Conservation (phyloP, 257 asterid genomes). For the Solanum dulcamara region DNA sequence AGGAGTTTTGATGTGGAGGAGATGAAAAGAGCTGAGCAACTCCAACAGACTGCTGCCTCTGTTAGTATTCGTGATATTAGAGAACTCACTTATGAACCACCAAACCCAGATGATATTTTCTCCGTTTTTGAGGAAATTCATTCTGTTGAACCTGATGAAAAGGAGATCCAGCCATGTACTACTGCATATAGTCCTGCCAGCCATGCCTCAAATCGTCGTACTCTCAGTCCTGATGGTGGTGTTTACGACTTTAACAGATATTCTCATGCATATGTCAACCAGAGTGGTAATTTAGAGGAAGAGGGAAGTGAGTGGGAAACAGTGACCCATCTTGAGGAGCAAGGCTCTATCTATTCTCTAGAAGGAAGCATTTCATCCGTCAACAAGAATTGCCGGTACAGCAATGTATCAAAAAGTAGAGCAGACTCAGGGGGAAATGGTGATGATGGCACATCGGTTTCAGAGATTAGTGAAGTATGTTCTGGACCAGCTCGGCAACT, state of each 20-base stretch:
- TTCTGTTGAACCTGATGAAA: slow-evolving; percentile 25
- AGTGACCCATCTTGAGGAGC: slow-evolving; percentile 55
- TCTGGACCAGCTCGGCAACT: slow-evolving; percentile 17
- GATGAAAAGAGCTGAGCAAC: slow-evolving; percentile 38
- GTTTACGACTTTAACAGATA: slow-evolving; percentile 10
- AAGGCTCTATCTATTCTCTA: slow-evolving; percentile 45
- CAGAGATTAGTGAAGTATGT: slow-evolving; percentile 35
- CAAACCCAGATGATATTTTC: slow-evolving; percentile 42
- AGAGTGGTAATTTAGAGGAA: slow-evolving; percentile 37
- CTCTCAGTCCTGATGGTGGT: slow-evolving; percentile 24
- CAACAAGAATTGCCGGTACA: slow-evolving; percentile 12
- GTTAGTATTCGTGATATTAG: slow-evolving; percentile 38
- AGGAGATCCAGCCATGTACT: slow-evolving; percentile 28
- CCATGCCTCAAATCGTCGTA: slow-evolving; percentile 25
- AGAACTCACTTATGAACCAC: slow-evolving; percentile 50
- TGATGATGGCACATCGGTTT: slow-evolving; percentile 28
- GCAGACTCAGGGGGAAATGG: slow-evolving; percentile 25
- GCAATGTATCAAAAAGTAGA: slow-evolving; percentile 23
- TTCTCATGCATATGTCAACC: slow-evolving; percentile 14
- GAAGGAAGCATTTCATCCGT: slow-evolving; percentile 46
- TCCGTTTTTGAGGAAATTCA: slow-evolving; percentile 34
- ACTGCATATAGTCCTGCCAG: slow-evolving; percentile 24
- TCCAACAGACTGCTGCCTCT: slow-evolving; percentile 33
- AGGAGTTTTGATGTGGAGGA: slow-evolving; percentile 23
- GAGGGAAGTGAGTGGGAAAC: slow-evolving; percentile 77